Evolutionary conservation across 2,329 filamentous ascomycete genomes (phyloP).

Genomic region (Diaporthe caulivora): DNA sequence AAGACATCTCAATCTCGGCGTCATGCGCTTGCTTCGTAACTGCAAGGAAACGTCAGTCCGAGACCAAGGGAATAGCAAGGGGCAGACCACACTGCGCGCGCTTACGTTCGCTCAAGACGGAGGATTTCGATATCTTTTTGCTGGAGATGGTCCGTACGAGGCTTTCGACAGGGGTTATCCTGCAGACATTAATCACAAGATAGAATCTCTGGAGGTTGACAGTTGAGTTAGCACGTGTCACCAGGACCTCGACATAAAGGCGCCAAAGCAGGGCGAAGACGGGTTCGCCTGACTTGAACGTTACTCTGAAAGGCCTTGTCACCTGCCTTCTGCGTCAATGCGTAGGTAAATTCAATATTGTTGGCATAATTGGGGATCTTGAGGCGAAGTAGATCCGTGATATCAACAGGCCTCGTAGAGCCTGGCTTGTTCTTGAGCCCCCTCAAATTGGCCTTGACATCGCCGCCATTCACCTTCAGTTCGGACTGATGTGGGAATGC

Average conservation of each 20-base stretch:
- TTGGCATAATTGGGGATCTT: slow-evolving; percentile 79
- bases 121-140: slow-evolving; percentile 81
- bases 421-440: slow-evolving; percentile 97
- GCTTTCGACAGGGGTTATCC: slow-evolving; percentile 76
- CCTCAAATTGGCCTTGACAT: slow-evolving; percentile 92
- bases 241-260: slow-evolving; percentile 3
- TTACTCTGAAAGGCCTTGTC: slow-evolving; percentile 34
- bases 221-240: slow-evolving; percentile 17
- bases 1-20: slow-evolving; percentile 89
- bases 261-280: slow-evolving; percentile 30
- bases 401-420: slow-evolving; percentile 92
- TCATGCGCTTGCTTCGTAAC: slow-evolving; percentile 87
- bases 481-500: slow-evolving; percentile 94
- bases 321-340: slow-evolving; percentile 84
- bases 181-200: slow-evolving; percentile 81
- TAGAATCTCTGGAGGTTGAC: slow-evolving; percentile 72
- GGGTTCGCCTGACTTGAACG: slow-evolving; percentile 41
- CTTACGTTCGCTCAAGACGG: slow-evolving; percentile 87
- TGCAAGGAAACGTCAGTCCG: slow-evolving; percentile 51
- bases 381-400: slow-evolving; percentile 81
- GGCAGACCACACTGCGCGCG: slow-evolving; percentile 48
- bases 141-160: slow-evolving; percentile 76
- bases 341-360: slow-evolving; percentile 88
- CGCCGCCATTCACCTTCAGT: slow-evolving; percentile 87
- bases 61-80: slow-evolving; percentile 39